Conservation (phyloP, 257 asterid species). For the Solanum dulcamara region DNA sequence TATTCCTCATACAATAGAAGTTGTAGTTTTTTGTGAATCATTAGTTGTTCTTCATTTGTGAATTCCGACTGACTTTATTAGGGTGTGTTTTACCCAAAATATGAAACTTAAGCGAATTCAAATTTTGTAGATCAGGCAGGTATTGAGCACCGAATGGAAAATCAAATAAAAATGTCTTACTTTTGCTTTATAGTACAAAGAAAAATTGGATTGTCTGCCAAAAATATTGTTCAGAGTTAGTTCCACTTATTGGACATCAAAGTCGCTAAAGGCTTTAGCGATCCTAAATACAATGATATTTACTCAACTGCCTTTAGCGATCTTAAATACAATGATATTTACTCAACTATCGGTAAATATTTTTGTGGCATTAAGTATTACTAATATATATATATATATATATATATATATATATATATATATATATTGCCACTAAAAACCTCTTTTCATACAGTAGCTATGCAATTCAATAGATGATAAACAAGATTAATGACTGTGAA, state of each 20-base stretch:
- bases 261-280: too few species aligned
- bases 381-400: background rate
- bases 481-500: too few species aligned
- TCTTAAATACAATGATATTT: too few species aligned
- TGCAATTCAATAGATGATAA: background rate
- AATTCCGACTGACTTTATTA: background rate
- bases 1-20: background rate
- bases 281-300: too few species aligned
- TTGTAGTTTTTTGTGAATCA: background rate
- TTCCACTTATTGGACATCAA: background rate
- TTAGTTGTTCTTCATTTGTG: background rate
- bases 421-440: background rate
- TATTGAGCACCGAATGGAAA: too few species aligned
- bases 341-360: background rate
- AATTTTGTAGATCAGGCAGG: too few species aligned
- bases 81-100: rapidly evolving
- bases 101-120: too few species aligned
- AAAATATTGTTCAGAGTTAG: background rate
- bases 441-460: background rate
- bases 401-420: too few species aligned
- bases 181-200: too few species aligned
- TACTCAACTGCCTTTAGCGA: background rate
- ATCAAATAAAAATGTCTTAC: too few species aligned
- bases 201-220: background rate
- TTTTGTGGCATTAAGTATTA: background rate